phyloP scores from a whole-genome alignment of 306 rosid genomes.

The Trichosanthes cucumerina region DNA sequence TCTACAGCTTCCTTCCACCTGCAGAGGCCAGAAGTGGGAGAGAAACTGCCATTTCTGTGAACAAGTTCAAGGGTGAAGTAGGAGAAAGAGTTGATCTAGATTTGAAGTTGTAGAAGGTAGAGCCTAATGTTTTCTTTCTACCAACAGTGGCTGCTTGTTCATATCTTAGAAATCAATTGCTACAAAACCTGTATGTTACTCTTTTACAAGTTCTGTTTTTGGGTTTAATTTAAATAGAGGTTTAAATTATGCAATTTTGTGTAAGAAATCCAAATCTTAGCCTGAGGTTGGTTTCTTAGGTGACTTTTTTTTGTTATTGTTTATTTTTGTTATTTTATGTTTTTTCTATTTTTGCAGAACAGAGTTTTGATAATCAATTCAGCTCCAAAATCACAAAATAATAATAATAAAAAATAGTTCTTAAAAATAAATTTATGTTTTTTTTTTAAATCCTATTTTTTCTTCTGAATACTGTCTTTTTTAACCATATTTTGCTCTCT shows the following conservation, averaged over 20 bases:
- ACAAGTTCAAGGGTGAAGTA: constrained; percentile 20
- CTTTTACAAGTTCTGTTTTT: neutral
- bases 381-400: neutral
- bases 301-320: neutral
- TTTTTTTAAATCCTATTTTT: too few relatives aligned
- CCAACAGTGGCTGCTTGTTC: neutral
- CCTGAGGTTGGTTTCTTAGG: neutral
- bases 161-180: neutral
- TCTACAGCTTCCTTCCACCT: constrained; percentile 46
- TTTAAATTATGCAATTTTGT: neutral
- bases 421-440: neutral
- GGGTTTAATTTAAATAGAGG: neutral
- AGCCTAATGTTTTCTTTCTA: neutral
- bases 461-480: too few relatives aligned
- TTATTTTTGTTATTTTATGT: neutral
- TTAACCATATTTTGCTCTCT: too few relatives aligned
- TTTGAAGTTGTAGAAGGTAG: constrained; percentile 45
- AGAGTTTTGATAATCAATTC: neutral
- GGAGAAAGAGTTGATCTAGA: constrained; percentile 56
- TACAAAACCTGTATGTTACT: constrained; percentile 2
- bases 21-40: constrained; percentile 26
- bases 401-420: neutral
- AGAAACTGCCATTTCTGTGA: constrained; percentile 6
- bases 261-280: neutral
- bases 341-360: neutral